Base-by-base conservation (phyloP, 2,329 filamentous ascomycete genomes). In the Chaetothyriales sp. region DNA sequence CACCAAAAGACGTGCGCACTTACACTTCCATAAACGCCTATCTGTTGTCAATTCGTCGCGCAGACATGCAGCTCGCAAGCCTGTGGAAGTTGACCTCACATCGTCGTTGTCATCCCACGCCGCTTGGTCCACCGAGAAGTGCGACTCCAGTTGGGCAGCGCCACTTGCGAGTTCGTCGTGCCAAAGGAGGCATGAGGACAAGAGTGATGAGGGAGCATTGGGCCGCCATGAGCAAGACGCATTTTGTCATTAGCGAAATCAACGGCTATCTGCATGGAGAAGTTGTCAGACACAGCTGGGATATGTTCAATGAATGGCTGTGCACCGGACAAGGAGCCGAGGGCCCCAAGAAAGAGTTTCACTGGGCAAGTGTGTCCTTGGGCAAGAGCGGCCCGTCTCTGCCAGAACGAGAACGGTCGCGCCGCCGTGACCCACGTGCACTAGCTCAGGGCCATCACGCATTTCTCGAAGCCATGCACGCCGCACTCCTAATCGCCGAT, bases 11-110 rank as follows among this genome's bases (percentile, higher is more conserved):
- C 62, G 70, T 94, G 9, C 77, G 84, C 47, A 78, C 80, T 0
- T 98, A 97, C 67, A 85, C 88, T 0, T 76, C 77, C n/a, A 83
- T 95, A 55, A 89, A 94, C 65, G 78, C 87, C 1, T 97, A 95
- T 61, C 77, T 98, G 0, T 72, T 95, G 8, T 85, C 87, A 0
- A 82, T 97, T 56, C 83, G 88, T 49, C 81, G 89, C 53, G 86
- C 89, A 2, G 89, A 95, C 64, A 79, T 95, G 15, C 83, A 86
- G 40, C 75, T 97, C 1, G 85, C 86, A 1, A 81, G 86, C 59
- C 71, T 97, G 1, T 97, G 92, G 89, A 89, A 88, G 64, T 82
- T 86, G 56, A 87, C 83, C 4, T 79, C 81, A 1, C 77, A 94
- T 47, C 79, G 90, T 47, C 78, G 86, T 58, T 83, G 86, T 58